Conservation (phyloP, 1,139 yeast genomes). For the Scheffersomyces segobiensis region DNA sequence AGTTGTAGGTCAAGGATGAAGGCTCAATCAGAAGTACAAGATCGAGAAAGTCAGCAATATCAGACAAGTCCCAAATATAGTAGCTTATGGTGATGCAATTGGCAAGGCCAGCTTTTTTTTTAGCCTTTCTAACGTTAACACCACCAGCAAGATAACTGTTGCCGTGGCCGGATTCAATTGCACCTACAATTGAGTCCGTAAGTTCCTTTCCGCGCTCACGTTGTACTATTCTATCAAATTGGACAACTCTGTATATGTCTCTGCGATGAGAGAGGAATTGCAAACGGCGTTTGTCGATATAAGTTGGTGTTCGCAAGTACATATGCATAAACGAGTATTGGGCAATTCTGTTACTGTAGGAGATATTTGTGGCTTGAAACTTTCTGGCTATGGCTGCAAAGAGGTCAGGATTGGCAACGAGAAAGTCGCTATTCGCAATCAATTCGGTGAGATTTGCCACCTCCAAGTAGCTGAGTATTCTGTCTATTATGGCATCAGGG, state of each 20-base stretch:
- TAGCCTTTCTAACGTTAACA: background rate
- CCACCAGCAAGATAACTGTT: background rate
- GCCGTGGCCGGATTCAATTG: background rate
- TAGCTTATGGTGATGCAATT: slow-evolving; percentile 15
- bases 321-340: slow-evolving; percentile 14
- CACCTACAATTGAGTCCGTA: background rate
- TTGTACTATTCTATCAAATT: slow-evolving; percentile 5
- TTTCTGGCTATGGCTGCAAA: slow-evolving; percentile 4
- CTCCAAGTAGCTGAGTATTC: background rate
- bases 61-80: slow-evolving; percentile 21
- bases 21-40: slow-evolving; percentile 5
- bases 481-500: background rate
- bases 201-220: background rate
- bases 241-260: slow-evolving; percentile 3
- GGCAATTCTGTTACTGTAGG: slow-evolving; percentile 12
- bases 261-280: slow-evolving; percentile 5
- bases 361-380: slow-evolving; percentile 6
- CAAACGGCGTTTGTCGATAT: slow-evolving; percentile 8
- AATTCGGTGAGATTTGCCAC: background rate
- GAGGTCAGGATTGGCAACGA: background rate
- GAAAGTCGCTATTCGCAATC: background rate
- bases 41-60: slow-evolving; percentile 14
- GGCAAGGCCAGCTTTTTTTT: background rate
- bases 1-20: slow-evolving; percentile 11
- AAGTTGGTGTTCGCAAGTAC: slow-evolving; percentile 14